These are phyloP conservation scores for Lentithecium fluviatile DNA, from an alignment of 495 filamentous ascomycete species.

Conservation along the genomic window DNA sequence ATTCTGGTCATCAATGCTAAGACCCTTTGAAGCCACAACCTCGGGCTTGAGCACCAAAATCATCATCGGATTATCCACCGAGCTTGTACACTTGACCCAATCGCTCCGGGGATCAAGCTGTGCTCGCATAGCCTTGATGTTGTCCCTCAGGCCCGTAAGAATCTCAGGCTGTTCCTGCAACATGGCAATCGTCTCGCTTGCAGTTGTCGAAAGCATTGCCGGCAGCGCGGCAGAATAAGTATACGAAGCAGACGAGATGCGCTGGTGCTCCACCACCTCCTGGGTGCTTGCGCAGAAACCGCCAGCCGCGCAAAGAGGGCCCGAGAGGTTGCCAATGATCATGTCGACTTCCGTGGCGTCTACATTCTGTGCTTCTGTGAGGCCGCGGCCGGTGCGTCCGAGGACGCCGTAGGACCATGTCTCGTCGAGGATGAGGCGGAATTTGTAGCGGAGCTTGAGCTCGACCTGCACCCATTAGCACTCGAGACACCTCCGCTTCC, in stretches of 20 bases:
- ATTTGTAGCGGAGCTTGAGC: slow-evolving; percentile 91
- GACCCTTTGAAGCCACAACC: slow-evolving; percentile 65
- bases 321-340: slow-evolving; percentile 90
- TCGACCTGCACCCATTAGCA: slow-evolving; percentile 61
- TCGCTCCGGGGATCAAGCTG: slow-evolving; percentile 92
- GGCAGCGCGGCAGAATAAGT: slow-evolving; percentile 94
- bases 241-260: slow-evolving; percentile 83
- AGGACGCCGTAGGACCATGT: slow-evolving; percentile 95
- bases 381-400: slow-evolving; percentile 81
- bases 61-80: slow-evolving; percentile 81
- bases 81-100: slow-evolving; percentile 82
- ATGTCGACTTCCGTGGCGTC: slow-evolving; percentile 89
- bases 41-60: slow-evolving; percentile 83
- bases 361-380: slow-evolving; percentile 95
- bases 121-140: slow-evolving; percentile 74
- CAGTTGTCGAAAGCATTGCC: slow-evolving; percentile 90
- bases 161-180: slow-evolving; percentile 81
- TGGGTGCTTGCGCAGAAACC: slow-evolving; percentile 90
- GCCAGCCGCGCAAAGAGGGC: slow-evolving; percentile 85
- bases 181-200: slow-evolving; percentile 80
- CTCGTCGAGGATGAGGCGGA: slow-evolving; percentile 94
- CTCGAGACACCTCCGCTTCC: neutral
- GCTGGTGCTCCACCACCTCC: slow-evolving; percentile 93
- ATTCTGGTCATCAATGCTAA: slow-evolving; percentile 75
- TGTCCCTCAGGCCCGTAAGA: slow-evolving; percentile 71